Evolutionary conservation across 2,329 filamentous ascomycete genomes (phyloP).

Genomic region (Aulographum hederae): DNA sequence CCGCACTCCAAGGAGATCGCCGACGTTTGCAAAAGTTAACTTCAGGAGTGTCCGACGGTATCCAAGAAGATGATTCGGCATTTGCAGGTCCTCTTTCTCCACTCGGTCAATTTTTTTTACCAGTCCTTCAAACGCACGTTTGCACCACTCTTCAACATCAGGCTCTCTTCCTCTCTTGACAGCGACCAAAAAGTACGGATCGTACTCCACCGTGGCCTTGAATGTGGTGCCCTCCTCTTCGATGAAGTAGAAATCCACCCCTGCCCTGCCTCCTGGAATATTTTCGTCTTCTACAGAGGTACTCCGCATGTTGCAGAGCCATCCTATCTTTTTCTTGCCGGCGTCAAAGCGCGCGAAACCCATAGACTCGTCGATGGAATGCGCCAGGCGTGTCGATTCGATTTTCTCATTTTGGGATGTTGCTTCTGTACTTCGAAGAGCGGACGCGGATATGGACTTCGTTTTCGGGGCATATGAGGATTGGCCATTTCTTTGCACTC

Average conservation of each 20-base stretch:
- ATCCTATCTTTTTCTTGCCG: conserved; percentile 69
- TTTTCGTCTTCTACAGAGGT: conserved; percentile 75
- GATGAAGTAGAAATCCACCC: conserved; percentile 94
- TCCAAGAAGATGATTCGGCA: conserved; percentile 91
- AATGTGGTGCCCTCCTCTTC: conserved; percentile 72
- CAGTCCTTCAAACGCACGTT: conserved; percentile 61
- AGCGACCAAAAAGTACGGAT: conserved; percentile 88
- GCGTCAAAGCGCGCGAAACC: conserved; percentile 86
- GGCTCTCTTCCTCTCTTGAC: conserved; percentile 74
- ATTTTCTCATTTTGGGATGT: conserved; percentile 87
- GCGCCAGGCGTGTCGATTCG: conserved; percentile 65
- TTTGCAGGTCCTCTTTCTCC: conserved; percentile 82
- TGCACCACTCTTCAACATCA: conserved; percentile 91
- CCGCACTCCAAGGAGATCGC: conserved; percentile 67
- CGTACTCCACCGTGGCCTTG: conserved; percentile 91
- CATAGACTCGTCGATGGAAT: conserved; percentile 86
- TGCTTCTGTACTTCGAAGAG: conserved; percentile 56
- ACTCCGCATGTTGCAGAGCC: conserved; percentile 89
- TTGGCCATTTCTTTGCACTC: conserved; percentile 22
- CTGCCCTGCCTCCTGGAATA: conserved; percentile 66
- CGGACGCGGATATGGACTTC: conserved; percentile 65
- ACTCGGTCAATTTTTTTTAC: conserved; percentile 61
- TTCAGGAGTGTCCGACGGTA: conserved; percentile 79
- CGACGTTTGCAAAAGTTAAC: conserved; percentile 73
- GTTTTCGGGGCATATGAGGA: conserved; percentile 22